These are phyloP conservation scores for Amaranthus cruentus DNA, from an alignment of 148 eudicot genomes.

Conservation along the genomic window DNA sequence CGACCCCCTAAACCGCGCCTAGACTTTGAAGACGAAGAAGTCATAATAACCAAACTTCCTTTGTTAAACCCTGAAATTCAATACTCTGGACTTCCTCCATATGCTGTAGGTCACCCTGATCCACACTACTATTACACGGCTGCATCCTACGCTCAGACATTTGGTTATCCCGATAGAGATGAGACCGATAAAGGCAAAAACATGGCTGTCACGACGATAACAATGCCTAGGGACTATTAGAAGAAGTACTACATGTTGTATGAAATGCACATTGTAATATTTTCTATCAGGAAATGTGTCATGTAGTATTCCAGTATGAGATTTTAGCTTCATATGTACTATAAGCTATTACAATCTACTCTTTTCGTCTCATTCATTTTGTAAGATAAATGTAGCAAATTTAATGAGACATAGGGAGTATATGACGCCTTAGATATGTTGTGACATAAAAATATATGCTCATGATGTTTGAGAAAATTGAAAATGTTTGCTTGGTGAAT, in stretches of 20 bases:
- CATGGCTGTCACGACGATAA: neutral
- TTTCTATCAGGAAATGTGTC: no score
- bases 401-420: no score
- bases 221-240: neutral
- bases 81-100: constrained; percentile 3
- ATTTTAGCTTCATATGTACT: no score
- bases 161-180: neutral
- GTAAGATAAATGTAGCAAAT: no score
- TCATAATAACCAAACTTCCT: neutral
- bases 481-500: no score
- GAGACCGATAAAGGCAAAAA: neutral
- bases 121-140: neutral
- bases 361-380: no score
- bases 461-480: no score
- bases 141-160: neutral
- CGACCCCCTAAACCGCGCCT: neutral
- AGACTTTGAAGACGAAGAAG: neutral
- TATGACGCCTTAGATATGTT: no score
- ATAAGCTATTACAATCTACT: no score
- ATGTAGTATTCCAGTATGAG: no score
- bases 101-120: constrained; percentile 26
- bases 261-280: no score
- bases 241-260: neutral
- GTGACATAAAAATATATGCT: no score
- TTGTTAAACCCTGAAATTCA: constrained; percentile 11